Evolutionary conservation across 441 rosid genomes (phyloP).

Genomic region (Sinapis alba): DNA sequence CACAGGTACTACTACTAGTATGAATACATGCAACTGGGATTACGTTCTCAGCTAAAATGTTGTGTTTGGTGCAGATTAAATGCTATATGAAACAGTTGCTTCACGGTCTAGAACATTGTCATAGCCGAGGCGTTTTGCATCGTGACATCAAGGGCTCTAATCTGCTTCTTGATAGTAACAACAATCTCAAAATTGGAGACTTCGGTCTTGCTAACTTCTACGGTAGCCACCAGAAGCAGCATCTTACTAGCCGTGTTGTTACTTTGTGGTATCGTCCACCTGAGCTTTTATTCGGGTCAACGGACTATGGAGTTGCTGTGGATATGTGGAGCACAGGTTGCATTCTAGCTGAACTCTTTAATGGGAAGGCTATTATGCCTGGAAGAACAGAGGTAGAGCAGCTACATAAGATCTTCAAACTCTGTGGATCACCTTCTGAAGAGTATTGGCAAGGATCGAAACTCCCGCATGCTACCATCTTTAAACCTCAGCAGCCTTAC

Average conservation of each 20-base stretch:
- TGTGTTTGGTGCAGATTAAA: conserved; percentile 48
- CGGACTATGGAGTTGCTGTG: conserved; percentile 69
- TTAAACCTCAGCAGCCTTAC: conserved; percentile 92
- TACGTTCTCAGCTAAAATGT: background rate
- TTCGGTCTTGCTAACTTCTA: conserved; percentile 82
- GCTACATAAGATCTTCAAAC: conserved; percentile 90
- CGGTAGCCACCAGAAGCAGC: conserved; percentile 41
- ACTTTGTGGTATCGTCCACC: conserved; percentile 92
- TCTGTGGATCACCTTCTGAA: conserved; percentile 95
- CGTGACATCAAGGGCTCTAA: conserved; percentile 91
- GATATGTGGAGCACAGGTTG: conserved; percentile 94
- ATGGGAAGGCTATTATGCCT: conserved; percentile 71
- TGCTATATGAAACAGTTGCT: conserved; percentile 64
- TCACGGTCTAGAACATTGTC: conserved; percentile 64
- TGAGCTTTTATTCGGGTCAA: conserved; percentile 71
- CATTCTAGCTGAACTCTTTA: conserved; percentile 78
- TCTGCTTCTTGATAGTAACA: conserved; percentile 65
- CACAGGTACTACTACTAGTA: conserved; percentile 47
- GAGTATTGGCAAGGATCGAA: conserved; percentile 88
- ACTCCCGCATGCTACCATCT: conserved; percentile 78
- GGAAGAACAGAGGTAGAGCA: conserved; percentile 95
- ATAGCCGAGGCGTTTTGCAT: conserved; percentile 61
- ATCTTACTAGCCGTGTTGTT: conserved; percentile 80
- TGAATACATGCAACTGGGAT: background rate
- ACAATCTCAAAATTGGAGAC: conserved; percentile 88